phyloP scores from a whole-genome alignment of 2,329 filamentous ascomycete species.

The Cladobotryum mycophilum region DNA sequence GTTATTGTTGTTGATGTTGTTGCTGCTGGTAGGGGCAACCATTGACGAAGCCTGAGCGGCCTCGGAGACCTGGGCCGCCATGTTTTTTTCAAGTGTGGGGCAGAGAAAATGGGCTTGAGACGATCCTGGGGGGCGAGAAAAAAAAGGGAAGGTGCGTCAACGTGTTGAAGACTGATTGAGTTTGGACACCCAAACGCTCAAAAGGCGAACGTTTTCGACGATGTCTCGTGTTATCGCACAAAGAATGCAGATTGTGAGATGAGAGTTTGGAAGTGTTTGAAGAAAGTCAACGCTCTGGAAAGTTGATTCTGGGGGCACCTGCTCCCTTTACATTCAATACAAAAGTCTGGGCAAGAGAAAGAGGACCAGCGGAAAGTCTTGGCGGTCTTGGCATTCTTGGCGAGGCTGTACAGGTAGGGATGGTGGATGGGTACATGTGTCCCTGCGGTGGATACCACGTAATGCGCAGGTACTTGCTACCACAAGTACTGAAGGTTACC shows the following conservation, averaged over 20 bases:
- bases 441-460: not conserved
- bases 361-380: constrained; percentile 33
- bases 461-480: not conserved
- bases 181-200: constrained; percentile 7
- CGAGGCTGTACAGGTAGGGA: constrained; percentile 13
- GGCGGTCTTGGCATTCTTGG: constrained; percentile 26
- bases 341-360: constrained; percentile 28
- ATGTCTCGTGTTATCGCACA: not conserved
- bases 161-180: no score
- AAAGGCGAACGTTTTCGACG: constrained; percentile 1
- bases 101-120: not conserved
- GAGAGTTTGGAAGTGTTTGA: constrained; percentile 7
- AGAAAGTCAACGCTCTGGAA: constrained; percentile 7
- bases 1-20: constrained; percentile 23
- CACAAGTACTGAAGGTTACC: not conserved
- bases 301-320: constrained; percentile 7
- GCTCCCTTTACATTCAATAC: constrained; percentile 32
- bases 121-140: constrained; percentile 5
- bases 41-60: constrained; percentile 14
- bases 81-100: constrained; percentile 18
- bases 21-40: constrained; percentile 14
- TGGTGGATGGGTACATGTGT: constrained; percentile 5
- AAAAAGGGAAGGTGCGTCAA: constrained; percentile 2
- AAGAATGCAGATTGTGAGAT: not conserved
- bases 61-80: constrained; percentile 28